Percentiles rank a stretch among this genome's conserved stretches.
These are phyloP conservation scores for Abelmoschus esculentus DNA, from an alignment of 345 rosid genomes.

Conservation along the genomic window DNA sequence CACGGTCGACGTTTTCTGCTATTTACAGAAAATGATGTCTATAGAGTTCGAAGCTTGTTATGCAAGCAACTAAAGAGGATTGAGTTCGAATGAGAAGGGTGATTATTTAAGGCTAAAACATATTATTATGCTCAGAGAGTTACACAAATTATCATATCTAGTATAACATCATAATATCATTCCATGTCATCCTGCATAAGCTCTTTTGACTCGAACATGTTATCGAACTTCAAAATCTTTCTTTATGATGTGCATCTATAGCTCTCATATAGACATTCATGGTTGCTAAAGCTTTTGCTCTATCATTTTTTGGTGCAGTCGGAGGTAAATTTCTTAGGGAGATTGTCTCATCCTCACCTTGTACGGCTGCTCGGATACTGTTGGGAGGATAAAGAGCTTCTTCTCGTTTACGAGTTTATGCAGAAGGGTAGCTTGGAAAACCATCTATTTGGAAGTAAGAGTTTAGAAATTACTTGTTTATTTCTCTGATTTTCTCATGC, in stretches of 20 bases:
- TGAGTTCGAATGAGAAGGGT: not conserved
- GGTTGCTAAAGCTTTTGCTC: slow-evolving; percentile 1
- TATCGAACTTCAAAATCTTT: not conserved
- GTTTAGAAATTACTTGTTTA: slow-evolving; percentile 4
- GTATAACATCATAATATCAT: not conserved
- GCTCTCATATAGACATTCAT: not conserved
- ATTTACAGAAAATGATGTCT: not conserved
- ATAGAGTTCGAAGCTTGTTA: not conserved
- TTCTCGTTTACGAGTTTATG: slow-evolving; percentile 81
- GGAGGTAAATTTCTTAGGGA: slow-evolving; percentile 74
- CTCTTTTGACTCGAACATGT: not conserved
- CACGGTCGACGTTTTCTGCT: not conserved
- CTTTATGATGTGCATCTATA: not conserved
- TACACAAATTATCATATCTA: not conserved
- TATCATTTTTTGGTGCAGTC: slow-evolving; percentile 39
- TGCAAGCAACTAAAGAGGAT: not conserved
- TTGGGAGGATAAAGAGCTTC: slow-evolving; percentile 70
- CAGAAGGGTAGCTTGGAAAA: slow-evolving; percentile 94
- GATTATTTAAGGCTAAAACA: not conserved
- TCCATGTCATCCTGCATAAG: not conserved
- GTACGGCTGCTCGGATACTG: slow-evolving; percentile 81
- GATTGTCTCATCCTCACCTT: slow-evolving; percentile 82
- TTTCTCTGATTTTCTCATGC: not conserved
- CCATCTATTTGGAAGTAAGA: slow-evolving; percentile 79
- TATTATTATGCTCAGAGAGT: not conserved